Percentiles rank a stretch among this genome's conserved stretches.
Evolutionary conservation across 192 early-diverging fungal genomes (phyloP).

Genomic region (Helicostylum pulchrum): DNA sequence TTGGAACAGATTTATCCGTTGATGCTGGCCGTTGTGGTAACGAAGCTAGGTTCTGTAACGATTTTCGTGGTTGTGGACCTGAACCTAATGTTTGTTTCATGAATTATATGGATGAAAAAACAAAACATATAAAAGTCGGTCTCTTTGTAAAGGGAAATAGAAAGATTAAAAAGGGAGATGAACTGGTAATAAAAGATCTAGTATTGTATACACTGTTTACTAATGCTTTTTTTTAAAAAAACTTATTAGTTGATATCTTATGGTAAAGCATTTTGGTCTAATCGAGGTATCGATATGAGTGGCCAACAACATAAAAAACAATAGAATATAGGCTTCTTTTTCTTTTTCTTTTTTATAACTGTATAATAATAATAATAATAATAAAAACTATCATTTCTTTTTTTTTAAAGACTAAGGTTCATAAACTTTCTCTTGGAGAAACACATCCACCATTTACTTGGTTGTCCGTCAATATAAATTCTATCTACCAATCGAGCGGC

Average conservation of each 20-base stretch:
- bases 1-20: slow-evolving; percentile 32
- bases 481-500: slow-evolving; percentile 68
- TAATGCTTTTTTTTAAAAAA: not conserved
- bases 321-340: not conserved
- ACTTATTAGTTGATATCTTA: slow-evolving; percentile 28
- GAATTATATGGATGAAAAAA: slow-evolving; percentile 34
- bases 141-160: slow-evolving; percentile 34
- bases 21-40: slow-evolving; percentile 39
- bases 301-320: slow-evolving; percentile 22
- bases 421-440: slow-evolving; percentile 99
- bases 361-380: not conserved
- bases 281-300: slow-evolving; percentile 32
- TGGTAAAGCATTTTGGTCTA: slow-evolving; percentile 36
- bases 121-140: slow-evolving; percentile 34
- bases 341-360: not conserved
- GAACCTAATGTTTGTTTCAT: slow-evolving; percentile 40
- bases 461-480: slow-evolving; percentile 78
- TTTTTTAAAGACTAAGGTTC: slow-evolving; percentile 70
- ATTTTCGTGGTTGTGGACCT: slow-evolving; percentile 35
- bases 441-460: slow-evolving; percentile 99
- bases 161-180: slow-evolving; percentile 41
- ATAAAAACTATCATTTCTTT: not conserved
- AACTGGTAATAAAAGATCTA: slow-evolving; percentile 25
- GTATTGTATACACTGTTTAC: not conserved
- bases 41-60: slow-evolving; percentile 41